Conservation (phyloP, 176 grass and related monocot species). For the Triticum monococcum region DNA sequence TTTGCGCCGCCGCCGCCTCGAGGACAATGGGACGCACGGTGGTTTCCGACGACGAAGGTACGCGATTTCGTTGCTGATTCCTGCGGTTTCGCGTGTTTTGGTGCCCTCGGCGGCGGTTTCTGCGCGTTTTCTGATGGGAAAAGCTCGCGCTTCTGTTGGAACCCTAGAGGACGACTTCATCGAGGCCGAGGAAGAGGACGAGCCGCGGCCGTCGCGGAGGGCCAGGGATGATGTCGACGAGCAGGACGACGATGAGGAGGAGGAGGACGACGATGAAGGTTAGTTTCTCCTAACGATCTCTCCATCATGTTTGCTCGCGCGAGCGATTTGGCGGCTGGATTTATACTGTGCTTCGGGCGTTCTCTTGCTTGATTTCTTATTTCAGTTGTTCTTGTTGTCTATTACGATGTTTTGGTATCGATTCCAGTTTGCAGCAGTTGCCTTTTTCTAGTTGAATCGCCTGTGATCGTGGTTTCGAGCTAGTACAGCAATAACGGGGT, state of each 20-base stretch:
- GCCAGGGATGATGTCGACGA: conserved; percentile 42
- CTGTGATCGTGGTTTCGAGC: neutral
- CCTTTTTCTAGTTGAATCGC: neutral
- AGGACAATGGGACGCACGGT: conserved; percentile 63
- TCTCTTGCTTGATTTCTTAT: neutral
- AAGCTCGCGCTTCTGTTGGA: conserved; percentile 15
- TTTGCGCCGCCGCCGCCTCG: conserved; percentile 39
- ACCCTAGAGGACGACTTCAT: conserved; percentile 52
- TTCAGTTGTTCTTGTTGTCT: neutral
- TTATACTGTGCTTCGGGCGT: neutral
- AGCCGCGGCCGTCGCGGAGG: conserved; percentile 37
- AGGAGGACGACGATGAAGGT: conserved; percentile 86
- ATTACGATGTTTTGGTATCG: neutral
- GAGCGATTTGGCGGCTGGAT: neutral
- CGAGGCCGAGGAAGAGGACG: conserved; percentile 58
- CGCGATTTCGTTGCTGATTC: neutral
- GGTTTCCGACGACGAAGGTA: conserved; percentile 89
- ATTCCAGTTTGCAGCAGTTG: neutral
- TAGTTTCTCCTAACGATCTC: conserved; percentile 20
- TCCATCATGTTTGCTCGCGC: neutral
- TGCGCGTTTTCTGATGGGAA: conserved; percentile 31
- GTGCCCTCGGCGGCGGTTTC: neutral
- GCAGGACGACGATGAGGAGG: conserved; percentile 53
- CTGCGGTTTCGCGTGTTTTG: conserved; percentile 4
- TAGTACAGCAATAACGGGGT: neutral